Evolutionary conservation across 2,329 filamentous ascomycete species (phyloP), one percentile per base, ranked within the genome.

Genomic region (Lachnellula arida): DNA sequence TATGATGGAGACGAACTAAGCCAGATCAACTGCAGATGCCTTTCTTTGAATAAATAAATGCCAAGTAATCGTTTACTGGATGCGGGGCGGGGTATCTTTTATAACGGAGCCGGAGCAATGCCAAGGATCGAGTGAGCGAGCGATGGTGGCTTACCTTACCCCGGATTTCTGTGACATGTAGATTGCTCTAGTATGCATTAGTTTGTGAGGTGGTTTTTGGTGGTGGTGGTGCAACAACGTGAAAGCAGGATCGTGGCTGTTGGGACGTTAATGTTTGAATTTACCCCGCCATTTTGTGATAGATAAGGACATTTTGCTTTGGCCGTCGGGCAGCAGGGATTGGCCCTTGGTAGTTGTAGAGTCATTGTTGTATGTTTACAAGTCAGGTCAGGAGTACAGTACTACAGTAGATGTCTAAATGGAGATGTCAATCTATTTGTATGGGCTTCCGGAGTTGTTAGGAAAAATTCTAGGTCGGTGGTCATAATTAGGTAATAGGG

Each of bases 91-190:
- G 22, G 22, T 23, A 23, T 23, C 22, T 23, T 23, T 5, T 23
- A 23, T 23, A 28, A 28, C 8, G 28, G 9, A 28, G 6, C 28
- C 28, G 28, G 9, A 9, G 28, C 8, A 9, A 28, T 9, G 28
- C 28, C 8, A 7, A 28, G 28, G 8, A 28, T 28, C 28, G 8
- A 28, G 28, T 28, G 28, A 9, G 28, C 25, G 2, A 28, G 25
- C 28, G 28, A 28, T 9, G 28, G 28, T 28, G 28, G 28, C 9
- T 32, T 32, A 32, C 28, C 28, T 32, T 63, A 65, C 62, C 63
- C 63, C 62, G 59, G 62, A 64, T 65, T 63, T 64, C 56, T 62
- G 51, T 64, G 63, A 65, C 62, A 64, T 48, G 50, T 56, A 42
- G 54, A 65, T 59, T 63, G 58, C 61, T 64, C 53, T 53, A 55